phyloP scores from a whole-genome alignment of 441 rosid species.

The Erodium texanum region DNA sequence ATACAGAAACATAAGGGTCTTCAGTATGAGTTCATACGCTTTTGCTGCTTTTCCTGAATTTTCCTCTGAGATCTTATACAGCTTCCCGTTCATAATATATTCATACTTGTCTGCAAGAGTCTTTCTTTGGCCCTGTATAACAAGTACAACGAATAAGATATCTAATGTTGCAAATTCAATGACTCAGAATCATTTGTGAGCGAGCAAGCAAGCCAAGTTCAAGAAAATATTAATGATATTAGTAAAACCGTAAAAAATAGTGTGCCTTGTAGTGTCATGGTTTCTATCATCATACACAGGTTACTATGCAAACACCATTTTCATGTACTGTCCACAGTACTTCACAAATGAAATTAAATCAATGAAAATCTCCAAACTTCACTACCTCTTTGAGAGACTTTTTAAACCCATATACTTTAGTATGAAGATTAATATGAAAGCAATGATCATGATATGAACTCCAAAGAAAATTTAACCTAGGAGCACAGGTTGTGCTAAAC shows the following conservation, averaged over 20 bases:
- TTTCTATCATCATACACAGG: not conserved
- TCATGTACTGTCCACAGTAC: too few species aligned
- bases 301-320: too few species aligned
- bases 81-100: constrained; percentile 85
- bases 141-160: not conserved
- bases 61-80: constrained; percentile 74
- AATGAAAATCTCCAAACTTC: too few species aligned
- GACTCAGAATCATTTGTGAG: not conserved
- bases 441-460: not conserved
- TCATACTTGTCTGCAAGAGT: constrained; percentile 86
- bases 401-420: too few species aligned
- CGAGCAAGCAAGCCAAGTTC: not conserved
- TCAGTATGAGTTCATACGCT: constrained; percentile 45
- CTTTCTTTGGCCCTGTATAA: constrained; percentile 55
- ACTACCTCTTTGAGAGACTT: too few species aligned
- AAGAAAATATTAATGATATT: too few species aligned
- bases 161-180: not conserved
- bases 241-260: too few species aligned
- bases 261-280: not conserved
- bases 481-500: not conserved
- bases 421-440: not conserved
- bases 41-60: constrained; percentile 44
- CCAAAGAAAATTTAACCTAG: not conserved
- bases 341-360: too few species aligned
- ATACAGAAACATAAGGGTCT: too few species aligned